Evolutionary conservation across 352 stramenopile species (phyloP).

Genomic region (Achlya hypogyna): DNA sequence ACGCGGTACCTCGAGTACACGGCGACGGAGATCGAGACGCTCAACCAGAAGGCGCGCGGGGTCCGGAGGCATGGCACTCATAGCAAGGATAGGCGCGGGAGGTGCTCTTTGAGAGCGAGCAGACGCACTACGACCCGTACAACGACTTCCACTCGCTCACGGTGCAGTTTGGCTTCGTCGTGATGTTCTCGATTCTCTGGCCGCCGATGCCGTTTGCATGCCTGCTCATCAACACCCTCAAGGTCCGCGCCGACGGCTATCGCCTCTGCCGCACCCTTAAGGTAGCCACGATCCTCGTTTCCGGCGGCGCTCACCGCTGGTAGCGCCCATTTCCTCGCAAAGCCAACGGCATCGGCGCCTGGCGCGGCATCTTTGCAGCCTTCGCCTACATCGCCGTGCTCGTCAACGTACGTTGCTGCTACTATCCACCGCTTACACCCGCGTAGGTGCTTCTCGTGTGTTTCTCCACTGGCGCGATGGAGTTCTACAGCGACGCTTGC

Average conservation of each 20-base stretch:
- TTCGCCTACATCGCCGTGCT: conserved; percentile 58
- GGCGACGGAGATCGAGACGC: conserved; percentile 10
- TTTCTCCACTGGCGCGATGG: conserved; percentile 61
- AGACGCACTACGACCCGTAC: conserved; percentile 74
- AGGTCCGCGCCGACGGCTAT: conserved; percentile 67
- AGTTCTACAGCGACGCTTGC: conserved; percentile 54
- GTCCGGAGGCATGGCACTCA: neutral
- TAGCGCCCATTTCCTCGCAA: conserved; percentile 67
- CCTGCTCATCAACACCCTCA: conserved; percentile 71
- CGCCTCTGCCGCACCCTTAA: conserved; percentile 54
- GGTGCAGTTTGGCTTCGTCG: conserved; percentile 77
- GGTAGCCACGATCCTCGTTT: neutral
- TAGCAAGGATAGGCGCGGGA: conserved; percentile 27
- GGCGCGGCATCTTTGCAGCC: conserved; percentile 57
- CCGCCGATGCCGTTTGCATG: conserved; percentile 66
- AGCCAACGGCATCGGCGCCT: conserved; percentile 61
- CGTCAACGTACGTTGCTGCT: neutral
- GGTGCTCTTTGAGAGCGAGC: conserved; percentile 66
- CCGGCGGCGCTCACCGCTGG: neutral
- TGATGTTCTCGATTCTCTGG: conserved; percentile 84
- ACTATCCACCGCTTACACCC: neutral
- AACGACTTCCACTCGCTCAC: conserved; percentile 72
- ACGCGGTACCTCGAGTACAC: conserved; percentile 18
- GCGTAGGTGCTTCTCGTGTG: conserved; percentile 72
- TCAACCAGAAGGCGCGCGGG: conserved; percentile 12